Conservation (phyloP, 2,329 filamentous ascomycete genomes). For the Apiospora rasikravindrae region DNA sequence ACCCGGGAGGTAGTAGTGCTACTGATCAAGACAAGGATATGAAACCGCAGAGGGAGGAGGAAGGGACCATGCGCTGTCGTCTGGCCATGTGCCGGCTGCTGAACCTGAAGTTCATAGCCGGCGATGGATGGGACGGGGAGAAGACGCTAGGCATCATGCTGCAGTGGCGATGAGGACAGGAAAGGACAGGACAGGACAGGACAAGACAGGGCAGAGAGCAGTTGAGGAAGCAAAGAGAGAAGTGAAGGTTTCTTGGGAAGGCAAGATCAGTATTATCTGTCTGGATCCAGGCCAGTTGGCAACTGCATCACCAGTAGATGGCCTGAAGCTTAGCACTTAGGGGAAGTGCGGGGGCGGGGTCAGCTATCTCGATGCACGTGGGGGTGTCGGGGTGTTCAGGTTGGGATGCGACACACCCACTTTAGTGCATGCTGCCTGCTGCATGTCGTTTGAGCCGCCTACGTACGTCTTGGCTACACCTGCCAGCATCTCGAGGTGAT, state of each 20-base stretch:
- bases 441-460: neutral
- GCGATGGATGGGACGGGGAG: neutral
- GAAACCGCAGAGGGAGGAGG: neutral
- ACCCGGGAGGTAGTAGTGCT: neutral
- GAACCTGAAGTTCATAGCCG: conserved; percentile 3
- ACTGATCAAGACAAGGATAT: neutral
- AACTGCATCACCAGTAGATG: neutral
- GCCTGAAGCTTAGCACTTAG: neutral
- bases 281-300: no score
- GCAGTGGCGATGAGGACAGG: neutral
- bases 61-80: no score
- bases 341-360: neutral
- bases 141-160: neutral
- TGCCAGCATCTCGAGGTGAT: no score
- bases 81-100: neutral
- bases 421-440: neutral
- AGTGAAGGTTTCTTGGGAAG: no score
- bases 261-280: no score
- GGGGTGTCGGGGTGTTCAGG: neutral
- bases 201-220: no score
- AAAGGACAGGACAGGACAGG: neutral
- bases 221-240: no score
- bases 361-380: neutral
- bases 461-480: neutral
- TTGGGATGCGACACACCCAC: neutral